These are phyloP conservation scores for Colletotrichum gloeosporioides DNA, from an alignment of 2,329 filamentous ascomycete species.

Conservation along the genomic window DNA sequence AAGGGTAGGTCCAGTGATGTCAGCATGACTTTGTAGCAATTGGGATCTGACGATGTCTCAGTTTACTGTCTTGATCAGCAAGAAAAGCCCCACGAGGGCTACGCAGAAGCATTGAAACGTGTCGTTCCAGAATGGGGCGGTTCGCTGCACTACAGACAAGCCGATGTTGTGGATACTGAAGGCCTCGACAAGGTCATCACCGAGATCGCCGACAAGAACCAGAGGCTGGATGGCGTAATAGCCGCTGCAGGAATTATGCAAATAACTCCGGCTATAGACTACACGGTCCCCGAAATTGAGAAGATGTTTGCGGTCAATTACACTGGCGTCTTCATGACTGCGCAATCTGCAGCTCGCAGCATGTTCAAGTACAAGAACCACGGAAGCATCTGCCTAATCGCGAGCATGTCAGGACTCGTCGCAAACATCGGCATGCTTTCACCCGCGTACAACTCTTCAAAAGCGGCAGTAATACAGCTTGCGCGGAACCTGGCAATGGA, in stretches of 20 bases:
- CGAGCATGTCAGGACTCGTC: slow-evolving; percentile 60
- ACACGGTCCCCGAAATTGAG: slow-evolving; percentile 59
- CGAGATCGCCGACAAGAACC: slow-evolving; percentile 64
- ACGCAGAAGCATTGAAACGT: slow-evolving; percentile 62
- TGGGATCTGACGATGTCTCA: slow-evolving; percentile 24
- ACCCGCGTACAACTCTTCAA: slow-evolving; percentile 70
- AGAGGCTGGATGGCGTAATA: slow-evolving; percentile 71
- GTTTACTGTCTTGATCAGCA: slow-evolving; percentile 64
- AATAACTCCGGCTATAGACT: slow-evolving; percentile 65
- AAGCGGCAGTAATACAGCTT: slow-evolving; percentile 69
- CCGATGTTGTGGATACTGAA: slow-evolving; percentile 69
- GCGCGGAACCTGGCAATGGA: slow-evolving; percentile 67
- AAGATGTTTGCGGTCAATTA: slow-evolving; percentile 75
- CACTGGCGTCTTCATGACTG: slow-evolving; percentile 73
- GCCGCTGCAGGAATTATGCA: slow-evolving; percentile 74
- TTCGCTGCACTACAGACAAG: slow-evolving; percentile 68
- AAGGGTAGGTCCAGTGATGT: slow-evolving; percentile 47
- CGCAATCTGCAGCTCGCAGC: slow-evolving; percentile 72
- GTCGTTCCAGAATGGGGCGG: slow-evolving; percentile 70
- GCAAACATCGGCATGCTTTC: slow-evolving; percentile 67
- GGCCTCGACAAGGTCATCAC: slow-evolving; percentile 63
- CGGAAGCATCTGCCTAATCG: slow-evolving; percentile 63
- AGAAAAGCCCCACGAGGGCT: slow-evolving; percentile 58
- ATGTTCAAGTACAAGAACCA: slow-evolving; percentile 56
- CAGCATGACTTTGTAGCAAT: not conserved